Evolutionary conservation across 108 stramenopile species (phyloP).

Genomic region (Aureococcus anophagefferens): DNA sequence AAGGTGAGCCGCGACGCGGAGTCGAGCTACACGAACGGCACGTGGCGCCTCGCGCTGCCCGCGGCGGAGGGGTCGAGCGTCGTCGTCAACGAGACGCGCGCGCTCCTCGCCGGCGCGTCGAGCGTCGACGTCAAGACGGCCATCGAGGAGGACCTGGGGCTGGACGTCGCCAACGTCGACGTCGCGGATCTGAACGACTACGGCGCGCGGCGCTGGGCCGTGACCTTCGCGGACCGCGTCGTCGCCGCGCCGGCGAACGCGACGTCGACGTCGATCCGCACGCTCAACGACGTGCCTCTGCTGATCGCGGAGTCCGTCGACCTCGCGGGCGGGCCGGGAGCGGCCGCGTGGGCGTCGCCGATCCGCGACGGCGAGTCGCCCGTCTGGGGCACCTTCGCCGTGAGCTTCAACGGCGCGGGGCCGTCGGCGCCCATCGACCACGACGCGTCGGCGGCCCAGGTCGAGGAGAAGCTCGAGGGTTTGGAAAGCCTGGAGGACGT

Average conservation of each 20-base stretch:
- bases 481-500: conserved; percentile 44
- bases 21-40: neutral
- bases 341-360: conserved; percentile 29
- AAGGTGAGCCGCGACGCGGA: neutral
- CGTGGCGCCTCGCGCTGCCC: neutral
- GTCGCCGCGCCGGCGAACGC: no score
- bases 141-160: conserved; percentile 42
- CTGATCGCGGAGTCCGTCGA: neutral
- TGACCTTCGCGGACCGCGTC: conserved; percentile 20
- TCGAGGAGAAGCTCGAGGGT: conserved; percentile 33
- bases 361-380: conserved; percentile 31
- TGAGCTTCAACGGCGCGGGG: conserved; percentile 32
- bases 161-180: conserved; percentile 21
- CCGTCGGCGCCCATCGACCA: conserved; percentile 21
- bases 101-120: conserved; percentile 14
- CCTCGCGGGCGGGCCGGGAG: conserved; percentile 11
- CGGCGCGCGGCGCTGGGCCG: conserved; percentile 46
- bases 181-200: conserved; percentile 26
- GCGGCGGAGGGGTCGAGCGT: no score
- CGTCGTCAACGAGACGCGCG: conserved; percentile 7
- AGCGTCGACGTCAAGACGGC: conserved; percentile 21
- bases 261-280: no score
- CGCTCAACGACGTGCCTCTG: neutral
- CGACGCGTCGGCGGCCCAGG: conserved; percentile 32
- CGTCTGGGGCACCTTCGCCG: conserved; percentile 39